Base-by-base conservation (phyloP, 2,329 filamentous ascomycete genomes). In the Didymella lethalis region DNA sequence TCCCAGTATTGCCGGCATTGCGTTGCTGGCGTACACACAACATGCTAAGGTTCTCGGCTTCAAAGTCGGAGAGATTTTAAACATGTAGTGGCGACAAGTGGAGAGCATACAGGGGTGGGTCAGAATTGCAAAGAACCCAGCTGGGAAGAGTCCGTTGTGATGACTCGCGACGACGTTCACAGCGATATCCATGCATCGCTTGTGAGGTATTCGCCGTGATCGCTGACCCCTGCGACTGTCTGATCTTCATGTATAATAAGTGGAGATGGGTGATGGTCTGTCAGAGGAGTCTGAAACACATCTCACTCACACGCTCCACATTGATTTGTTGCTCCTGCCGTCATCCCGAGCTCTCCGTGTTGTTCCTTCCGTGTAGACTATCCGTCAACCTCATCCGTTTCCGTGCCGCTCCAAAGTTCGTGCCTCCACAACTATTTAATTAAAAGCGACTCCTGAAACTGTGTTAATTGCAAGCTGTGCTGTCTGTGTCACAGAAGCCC, bases 401-500 rank as follows among this genome's bases (percentile, higher is more conserved):
- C 46, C 31, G 46, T 26, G 31, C 49, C 31, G 31, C 28, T 29
- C n/a, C n/a, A 46, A 16, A 41, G 20, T 26, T 38, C 41, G 18
- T 45, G 49, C 29, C 43, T 38, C 41, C 31, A 46, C 41, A 47
- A 32, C 8, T 40, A 14, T 40, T 48, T 34, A 8, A 48, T 48
- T 48, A 48, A 48, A 18, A 18, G 28, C 38, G 29, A 26, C n/a
- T 45, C 28, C 52, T 55, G 52, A 36, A 44, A 44, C 36, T n/a
- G n/a, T 16, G 36, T 11, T 48, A 36, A 32, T 48, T 36, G 8
- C 7, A 8, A 36, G 20, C 20, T 44, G 48, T 11, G 20, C 31
- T 51, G 45, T 36, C 25, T 16, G 50, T 46, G 41, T 53, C 50
- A 46, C 41, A 38, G 32, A 25, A 41, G 50, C 11, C 18, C 44